A percentile compares a stretch with the other conserved stretches of the same genome.
Conservation (phyloP, 1,284 basidiomycete species). For the Chalciporus sp. region DNA sequence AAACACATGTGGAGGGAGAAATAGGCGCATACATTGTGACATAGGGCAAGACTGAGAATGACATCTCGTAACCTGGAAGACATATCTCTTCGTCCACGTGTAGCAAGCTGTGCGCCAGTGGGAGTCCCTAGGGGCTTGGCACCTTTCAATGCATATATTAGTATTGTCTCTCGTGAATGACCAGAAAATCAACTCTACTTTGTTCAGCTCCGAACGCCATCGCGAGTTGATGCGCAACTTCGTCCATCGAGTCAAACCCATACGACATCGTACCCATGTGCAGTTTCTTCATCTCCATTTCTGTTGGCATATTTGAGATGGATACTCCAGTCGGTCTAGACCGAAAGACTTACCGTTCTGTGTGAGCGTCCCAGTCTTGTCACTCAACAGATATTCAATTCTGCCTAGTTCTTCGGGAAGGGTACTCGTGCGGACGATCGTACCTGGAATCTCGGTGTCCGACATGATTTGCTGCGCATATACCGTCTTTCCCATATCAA, state of each 20-base stretch:
- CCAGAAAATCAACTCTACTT: constrained; percentile 11
- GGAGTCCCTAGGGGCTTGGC: constrained; percentile 50
- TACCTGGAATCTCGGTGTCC: constrained; percentile 90
- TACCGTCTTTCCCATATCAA: constrained; percentile 99
- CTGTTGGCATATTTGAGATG: constrained; percentile 42
- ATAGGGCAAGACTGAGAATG: constrained; percentile 90
- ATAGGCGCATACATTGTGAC: constrained; percentile 82
- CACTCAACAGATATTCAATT: constrained; percentile 94
- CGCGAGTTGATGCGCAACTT: constrained; percentile 87
- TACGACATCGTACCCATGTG: constrained; percentile 99
- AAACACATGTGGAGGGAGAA: background rate
- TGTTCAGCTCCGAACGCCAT: constrained; percentile 74
- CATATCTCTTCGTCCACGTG: constrained; percentile 91
- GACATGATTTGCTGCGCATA: constrained; percentile 96
- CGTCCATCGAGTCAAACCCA: constrained; percentile 97
- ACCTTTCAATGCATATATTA: constrained; percentile 38
- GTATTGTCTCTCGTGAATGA: background rate
- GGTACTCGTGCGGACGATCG: constrained; percentile 96
- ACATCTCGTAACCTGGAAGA: constrained; percentile 94
- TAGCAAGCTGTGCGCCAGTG: constrained; percentile 80
- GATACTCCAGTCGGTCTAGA: background rate
- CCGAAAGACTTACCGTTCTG: constrained; percentile 77
- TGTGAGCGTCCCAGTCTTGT: constrained; percentile 98
- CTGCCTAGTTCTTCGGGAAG: constrained; percentile 96
- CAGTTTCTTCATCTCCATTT: constrained; percentile 99